Percentiles rank a stretch among this genome's conserved stretches.
Evolutionary conservation across 768 basidiomycete genomes (phyloP).

Genomic region (Dentipellis sp.): DNA sequence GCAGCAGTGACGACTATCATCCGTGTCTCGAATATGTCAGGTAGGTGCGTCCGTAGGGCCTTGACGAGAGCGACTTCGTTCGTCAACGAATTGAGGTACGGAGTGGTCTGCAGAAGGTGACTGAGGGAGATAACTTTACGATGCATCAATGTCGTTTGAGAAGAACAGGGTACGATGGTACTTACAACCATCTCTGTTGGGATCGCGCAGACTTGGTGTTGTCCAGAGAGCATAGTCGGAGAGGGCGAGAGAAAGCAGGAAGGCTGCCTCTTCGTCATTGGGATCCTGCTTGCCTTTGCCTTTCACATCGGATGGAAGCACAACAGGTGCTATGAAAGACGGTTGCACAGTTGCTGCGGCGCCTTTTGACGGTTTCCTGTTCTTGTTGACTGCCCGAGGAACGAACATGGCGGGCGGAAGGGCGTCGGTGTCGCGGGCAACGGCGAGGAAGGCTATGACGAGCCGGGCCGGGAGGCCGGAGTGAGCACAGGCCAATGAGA

Average conservation of each 20-base stretch:
- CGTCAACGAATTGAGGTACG: slow-evolving; percentile 17
- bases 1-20: slow-evolving; percentile 40
- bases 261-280: slow-evolving; percentile 36
- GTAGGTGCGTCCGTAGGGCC: slow-evolving; percentile 43
- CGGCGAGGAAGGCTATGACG: too few relatives aligned
- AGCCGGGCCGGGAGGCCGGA: too few relatives aligned
- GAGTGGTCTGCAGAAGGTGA: slow-evolving; percentile 36
- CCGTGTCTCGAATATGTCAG: slow-evolving; percentile 45
- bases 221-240: slow-evolving; percentile 65
- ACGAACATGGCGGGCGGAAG: neutral
- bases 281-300: neutral
- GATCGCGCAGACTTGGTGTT: slow-evolving; percentile 45
- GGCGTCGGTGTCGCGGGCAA: neutral
- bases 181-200: slow-evolving; percentile 42
- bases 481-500: too few relatives aligned
- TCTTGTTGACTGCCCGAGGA: neutral
- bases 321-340: neutral
- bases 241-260: slow-evolving; percentile 48
- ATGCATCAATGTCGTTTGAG: slow-evolving; percentile 11
- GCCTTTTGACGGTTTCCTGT: neutral
- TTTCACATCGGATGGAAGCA: neutral
- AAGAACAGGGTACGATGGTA: slow-evolving; percentile 8
- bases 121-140: slow-evolving; percentile 25
- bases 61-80: slow-evolving; percentile 44
- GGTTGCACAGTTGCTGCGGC: neutral